A percentile compares a stretch with the other conserved stretches of the same genome.
Evolutionary conservation across 805 yeast genomes (phyloP).

Genomic region (Cyberlindnera maritima): DNA sequence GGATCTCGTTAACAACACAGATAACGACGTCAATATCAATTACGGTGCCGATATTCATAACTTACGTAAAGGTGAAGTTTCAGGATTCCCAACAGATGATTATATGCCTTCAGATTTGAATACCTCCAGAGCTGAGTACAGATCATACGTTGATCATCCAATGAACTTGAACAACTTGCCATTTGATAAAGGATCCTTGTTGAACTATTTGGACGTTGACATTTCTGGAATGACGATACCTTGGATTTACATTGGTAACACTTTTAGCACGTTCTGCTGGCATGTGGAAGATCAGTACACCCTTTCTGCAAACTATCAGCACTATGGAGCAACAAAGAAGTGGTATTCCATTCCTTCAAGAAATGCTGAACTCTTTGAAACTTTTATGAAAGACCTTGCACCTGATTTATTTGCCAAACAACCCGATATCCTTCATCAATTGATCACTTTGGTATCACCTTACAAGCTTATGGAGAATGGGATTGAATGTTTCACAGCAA

Average conservation of each 20-base stretch:
- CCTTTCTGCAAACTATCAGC: slow-evolving; percentile 88
- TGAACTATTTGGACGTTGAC: slow-evolving; percentile 58
- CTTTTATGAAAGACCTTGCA: slow-evolving; percentile 54
- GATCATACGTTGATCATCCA: slow-evolving; percentile 52
- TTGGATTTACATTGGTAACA: slow-evolving; percentile 90
- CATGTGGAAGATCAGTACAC: slow-evolving; percentile 95
- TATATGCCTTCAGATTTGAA: slow-evolving; percentile 29
- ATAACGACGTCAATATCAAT: slow-evolving; percentile 56
- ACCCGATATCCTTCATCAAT: slow-evolving; percentile 85
- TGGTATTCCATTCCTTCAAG: slow-evolving; percentile 90
- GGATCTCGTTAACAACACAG: slow-evolving; percentile 44
- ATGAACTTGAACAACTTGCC: slow-evolving; percentile 79
- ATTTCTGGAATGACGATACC: slow-evolving; percentile 95
- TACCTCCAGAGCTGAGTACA: slow-evolving; percentile 22
- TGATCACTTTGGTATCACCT: slow-evolving; percentile 80
- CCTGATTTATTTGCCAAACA: slow-evolving; percentile 84
- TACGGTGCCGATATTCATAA: slow-evolving; percentile 88
- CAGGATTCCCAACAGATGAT: slow-evolving; percentile 66
- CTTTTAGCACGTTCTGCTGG: slow-evolving; percentile 94
- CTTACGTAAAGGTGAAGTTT: slow-evolving; percentile 57
- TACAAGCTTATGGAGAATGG: slow-evolving; percentile 44
- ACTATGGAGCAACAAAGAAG: slow-evolving; percentile 81
- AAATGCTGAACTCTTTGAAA: slow-evolving; percentile 62
- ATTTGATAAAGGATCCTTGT: slow-evolving; percentile 62
- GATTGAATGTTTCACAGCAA: slow-evolving; percentile 47